These are phyloP conservation scores for Solanum medicagineum DNA, from an alignment of 257 asterid species.

Conservation along the genomic window DNA sequence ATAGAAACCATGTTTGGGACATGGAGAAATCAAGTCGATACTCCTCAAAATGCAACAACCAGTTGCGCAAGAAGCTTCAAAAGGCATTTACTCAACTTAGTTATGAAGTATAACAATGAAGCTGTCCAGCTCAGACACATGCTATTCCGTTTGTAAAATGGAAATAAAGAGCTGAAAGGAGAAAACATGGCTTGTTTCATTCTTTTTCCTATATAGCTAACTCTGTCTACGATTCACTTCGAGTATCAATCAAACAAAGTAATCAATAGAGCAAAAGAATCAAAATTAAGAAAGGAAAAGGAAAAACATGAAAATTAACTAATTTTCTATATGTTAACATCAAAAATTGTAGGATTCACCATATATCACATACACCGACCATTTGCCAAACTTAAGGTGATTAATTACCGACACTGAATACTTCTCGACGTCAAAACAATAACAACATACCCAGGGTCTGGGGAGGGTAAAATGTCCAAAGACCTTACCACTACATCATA, in stretches of 20 bases:
- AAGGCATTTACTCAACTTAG: neutral
- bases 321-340: neutral
- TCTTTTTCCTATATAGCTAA: neutral
- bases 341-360: neutral
- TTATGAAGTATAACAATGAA: neutral
- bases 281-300: neutral
- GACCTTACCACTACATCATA: too few relatives aligned
- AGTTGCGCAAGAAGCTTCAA: neutral
- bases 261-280: neutral
- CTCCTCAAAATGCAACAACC: neutral
- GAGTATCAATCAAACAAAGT: neutral
- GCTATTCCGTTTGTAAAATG: neutral
- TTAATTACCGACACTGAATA: neutral
- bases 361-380: neutral
- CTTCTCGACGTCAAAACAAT: neutral
- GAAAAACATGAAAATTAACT: neutral
- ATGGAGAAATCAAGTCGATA: neutral
- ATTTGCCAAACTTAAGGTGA: neutral
- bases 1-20: neutral
- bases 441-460: too few relatives aligned
- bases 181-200: neutral
- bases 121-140: neutral
- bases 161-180: neutral
- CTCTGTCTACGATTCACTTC: neutral
- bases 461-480: too few relatives aligned